phyloP scores from a whole-genome alignment of 1,139 yeast genomes.

The Candida anutae region DNA sequence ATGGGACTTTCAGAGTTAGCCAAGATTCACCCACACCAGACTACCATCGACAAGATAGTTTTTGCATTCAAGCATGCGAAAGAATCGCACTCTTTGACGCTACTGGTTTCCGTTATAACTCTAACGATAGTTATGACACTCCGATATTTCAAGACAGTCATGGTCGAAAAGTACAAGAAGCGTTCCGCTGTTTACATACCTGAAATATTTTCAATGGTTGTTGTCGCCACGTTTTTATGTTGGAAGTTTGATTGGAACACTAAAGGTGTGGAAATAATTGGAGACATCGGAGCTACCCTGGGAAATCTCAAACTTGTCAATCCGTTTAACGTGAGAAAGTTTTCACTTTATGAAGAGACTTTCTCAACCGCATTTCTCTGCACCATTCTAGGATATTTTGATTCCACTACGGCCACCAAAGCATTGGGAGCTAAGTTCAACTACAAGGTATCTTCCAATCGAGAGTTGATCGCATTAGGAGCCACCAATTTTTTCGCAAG shows the following conservation, averaged over 20 bases:
- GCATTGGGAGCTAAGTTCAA: constrained; percentile 24
- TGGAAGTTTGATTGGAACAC: constrained; percentile 16
- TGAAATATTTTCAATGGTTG: constrained; percentile 25
- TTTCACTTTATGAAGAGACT: constrained; percentile 15
- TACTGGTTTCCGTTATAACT: constrained; percentile 14
- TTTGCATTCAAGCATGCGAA: constrained; percentile 11
- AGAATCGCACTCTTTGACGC: constrained; percentile 15
- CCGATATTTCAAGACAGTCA: constrained; percentile 12
- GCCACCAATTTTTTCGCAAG: constrained; percentile 19
- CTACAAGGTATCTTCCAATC: constrained; percentile 23
- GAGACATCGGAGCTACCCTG: constrained; percentile 11
- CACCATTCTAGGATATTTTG: constrained; percentile 26
- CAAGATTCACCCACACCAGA: constrained; percentile 13
- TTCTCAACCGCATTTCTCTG: constrained; percentile 24
- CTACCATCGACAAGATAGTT: constrained; percentile 17
- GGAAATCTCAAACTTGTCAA: constrained; percentile 11
- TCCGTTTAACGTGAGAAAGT: constrained; percentile 14
- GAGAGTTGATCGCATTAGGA: constrained; percentile 28
- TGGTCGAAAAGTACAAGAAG: constrained; percentile 12
- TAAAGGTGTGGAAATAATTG: constrained; percentile 24
- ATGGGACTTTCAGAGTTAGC: constrained; percentile 18
- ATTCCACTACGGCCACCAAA: constrained; percentile 27
- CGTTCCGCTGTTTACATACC: constrained; percentile 21
- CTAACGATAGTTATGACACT: constrained; percentile 15
- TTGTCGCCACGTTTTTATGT: constrained; percentile 19